Evolutionary conservation across 1,284 basidiomycete species (phyloP), one percentile per base, ranked within the genome.

Genomic region (Anthracocystis panici-leucophaei): DNA sequence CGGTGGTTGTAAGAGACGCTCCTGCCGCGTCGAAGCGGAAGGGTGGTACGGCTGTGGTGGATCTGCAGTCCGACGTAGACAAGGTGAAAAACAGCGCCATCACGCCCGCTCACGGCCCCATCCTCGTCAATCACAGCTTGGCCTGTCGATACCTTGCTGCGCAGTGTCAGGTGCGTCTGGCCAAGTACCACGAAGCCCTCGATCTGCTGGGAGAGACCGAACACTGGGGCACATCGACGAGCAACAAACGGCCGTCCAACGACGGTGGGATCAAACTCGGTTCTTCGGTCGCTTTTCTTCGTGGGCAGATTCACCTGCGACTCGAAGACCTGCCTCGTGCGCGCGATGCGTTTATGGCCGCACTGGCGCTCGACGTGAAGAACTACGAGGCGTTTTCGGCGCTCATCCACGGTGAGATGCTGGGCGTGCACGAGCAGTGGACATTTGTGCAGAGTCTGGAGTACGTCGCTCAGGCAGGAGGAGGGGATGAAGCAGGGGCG

Each of bases 341-440:
- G 0, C 96, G 96, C 81, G 89, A 93, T 62, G 92, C 92, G 73
- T 97, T 98, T 83, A 92, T 98, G 90, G 94, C 97, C 78, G 95
- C 97, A 1, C 88, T 99, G 16, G 89, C 92, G 0, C 88, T 98
- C 14, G 97, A 99, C 80, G 93, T 99, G 27, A 97, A 97, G 86
- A 98, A 96, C 85, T 99, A 95, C 83, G 97, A 99, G 76, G 92
- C 94, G 1, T 99, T 97, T 81, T 90, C 92, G 59, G 92, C 95
- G 71, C 89, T 99, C 7, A 88, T 98, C 21, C 91, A 91, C 44
- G 93, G 94, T 2, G 92, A 95, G 91, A 68, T 85, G 57, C 64
- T 84, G 8, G 77, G 80, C n/a, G 65, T 51, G 18, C 69, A 77
- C 11, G 80, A 83, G 63, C 82, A 98, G 86, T 99, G 97, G 97